Conservation (phyloP, 176 grass and related monocot species). For the Musa itinerans region DNA sequence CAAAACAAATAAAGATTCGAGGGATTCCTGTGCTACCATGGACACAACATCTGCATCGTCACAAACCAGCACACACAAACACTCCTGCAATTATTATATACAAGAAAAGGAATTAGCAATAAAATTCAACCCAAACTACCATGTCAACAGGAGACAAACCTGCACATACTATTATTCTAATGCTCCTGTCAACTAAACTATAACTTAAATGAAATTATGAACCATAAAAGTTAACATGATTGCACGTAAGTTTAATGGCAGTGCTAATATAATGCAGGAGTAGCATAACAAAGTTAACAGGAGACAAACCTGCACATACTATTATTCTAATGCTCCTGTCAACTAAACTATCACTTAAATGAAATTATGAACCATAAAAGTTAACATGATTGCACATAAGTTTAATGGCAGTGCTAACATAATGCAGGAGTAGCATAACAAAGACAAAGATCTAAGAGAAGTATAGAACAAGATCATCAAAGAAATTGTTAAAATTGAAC, state of each 20-base stretch:
- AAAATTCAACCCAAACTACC: neutral
- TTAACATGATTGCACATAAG: neutral
- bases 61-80: constrained; percentile 67
- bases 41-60: constrained; percentile 61
- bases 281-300: no score
- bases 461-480: no score
- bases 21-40: constrained; percentile 58
- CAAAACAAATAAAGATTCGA: constrained; percentile 54
- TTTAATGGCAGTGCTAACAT: neutral
- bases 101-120: constrained; percentile 8
- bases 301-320: no score
- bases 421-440: neutral
- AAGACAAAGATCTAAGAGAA: no score
- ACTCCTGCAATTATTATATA: constrained; percentile 60
- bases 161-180: neutral
- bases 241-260: neutral
- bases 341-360: neutral
- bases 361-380: neutral
- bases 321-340: neutral
- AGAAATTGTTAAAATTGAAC: no score
- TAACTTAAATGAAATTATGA: neutral
- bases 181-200: neutral
- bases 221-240: neutral
- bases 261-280: neutral
- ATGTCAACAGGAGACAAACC: no score